These are phyloP conservation scores for Xanthoceras sorbifolium DNA, from an alignment of 345 rosid genomes.

Conservation along the genomic window DNA sequence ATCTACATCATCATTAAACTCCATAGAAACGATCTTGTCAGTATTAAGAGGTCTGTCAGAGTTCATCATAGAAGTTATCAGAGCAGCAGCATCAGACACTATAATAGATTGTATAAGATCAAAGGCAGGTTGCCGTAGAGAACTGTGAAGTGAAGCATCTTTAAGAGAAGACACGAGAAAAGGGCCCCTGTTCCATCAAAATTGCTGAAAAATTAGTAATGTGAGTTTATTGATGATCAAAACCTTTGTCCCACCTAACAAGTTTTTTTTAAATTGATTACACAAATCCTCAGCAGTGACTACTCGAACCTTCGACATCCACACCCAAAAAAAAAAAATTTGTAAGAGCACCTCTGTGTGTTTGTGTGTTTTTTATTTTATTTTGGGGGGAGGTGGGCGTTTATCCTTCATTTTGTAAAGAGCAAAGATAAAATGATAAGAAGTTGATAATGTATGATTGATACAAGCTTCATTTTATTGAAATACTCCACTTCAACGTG, in stretches of 20 bases:
- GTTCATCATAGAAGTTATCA: slow-evolving; percentile 53
- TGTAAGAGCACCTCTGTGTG: neutral
- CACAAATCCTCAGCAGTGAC: neutral
- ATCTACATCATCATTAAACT: slow-evolving; percentile 47
- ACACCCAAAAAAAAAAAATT: neutral
- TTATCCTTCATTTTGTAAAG: neutral
- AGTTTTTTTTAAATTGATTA: neutral
- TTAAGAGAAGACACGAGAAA: slow-evolving; percentile 78
- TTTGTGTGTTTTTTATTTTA: too few relatives aligned
- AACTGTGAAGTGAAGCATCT: slow-evolving; percentile 86
- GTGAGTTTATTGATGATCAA: neutral
- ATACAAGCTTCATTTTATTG: slow-evolving; percentile 10
- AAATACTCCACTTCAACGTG: neutral
- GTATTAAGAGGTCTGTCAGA: slow-evolving; percentile 23
- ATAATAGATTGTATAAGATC: slow-evolving; percentile 79
- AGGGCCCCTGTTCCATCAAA: slow-evolving; percentile 76
- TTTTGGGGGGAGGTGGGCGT: too few relatives aligned
- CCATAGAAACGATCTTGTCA: slow-evolving; percentile 32
- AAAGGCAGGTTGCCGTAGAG: slow-evolving; percentile 92
- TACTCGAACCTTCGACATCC: neutral
- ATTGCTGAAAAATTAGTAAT: slow-evolving; percentile 18
- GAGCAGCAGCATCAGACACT: slow-evolving; percentile 88
- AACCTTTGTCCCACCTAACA: too few relatives aligned
- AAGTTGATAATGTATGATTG: neutral
- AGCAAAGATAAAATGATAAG: slow-evolving; percentile 2